A percentile compares a stretch with the other conserved stretches of the same genome.
Conservation (phyloP, 345 rosid species). For the Populus simonii region DNA sequence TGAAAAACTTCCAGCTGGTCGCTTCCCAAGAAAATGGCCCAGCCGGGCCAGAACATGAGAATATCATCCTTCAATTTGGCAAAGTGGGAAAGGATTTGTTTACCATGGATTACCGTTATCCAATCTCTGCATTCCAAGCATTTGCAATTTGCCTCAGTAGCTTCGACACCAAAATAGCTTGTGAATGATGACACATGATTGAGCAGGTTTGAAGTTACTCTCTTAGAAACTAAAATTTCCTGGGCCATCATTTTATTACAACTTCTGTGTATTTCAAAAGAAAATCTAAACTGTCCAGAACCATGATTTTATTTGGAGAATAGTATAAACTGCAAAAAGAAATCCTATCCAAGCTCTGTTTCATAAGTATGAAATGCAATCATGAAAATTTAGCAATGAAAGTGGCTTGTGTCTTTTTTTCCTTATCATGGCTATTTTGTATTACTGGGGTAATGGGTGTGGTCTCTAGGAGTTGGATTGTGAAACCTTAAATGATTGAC, state of each 20-base stretch:
- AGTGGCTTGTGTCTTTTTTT: not conserved
- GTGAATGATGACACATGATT: constrained; percentile 19
- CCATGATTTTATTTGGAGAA: not conserved
- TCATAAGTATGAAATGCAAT: not conserved
- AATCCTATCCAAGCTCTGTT: not conserved
- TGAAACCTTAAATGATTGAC: not conserved
- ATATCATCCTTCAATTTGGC: constrained; percentile 30
- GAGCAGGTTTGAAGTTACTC: constrained; percentile 23
- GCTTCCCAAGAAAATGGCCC: constrained; percentile 22
- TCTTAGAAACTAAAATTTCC: not conserved
- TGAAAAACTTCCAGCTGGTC: constrained; percentile 34
- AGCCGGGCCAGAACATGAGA: constrained; percentile 26
- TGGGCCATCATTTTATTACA: not conserved
- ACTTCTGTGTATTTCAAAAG: not conserved
- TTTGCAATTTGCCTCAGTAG: constrained; percentile 33
- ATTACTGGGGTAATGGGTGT: not conserved
- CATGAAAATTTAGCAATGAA: not conserved
- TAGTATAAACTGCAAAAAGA: not conserved
- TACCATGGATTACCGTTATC: constrained; percentile 32
- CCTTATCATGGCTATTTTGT: not conserved
- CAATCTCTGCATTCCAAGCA: constrained; percentile 33
- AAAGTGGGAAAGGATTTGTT: constrained; percentile 33
- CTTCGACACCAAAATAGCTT: constrained; percentile 32
- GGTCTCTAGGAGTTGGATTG: not conserved
- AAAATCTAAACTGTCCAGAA: not conserved